Evolutionary conservation across 495 filamentous ascomycete species (phyloP), one percentile per base, ranked within the genome.

Genomic region (Extremus antarcticus): DNA sequence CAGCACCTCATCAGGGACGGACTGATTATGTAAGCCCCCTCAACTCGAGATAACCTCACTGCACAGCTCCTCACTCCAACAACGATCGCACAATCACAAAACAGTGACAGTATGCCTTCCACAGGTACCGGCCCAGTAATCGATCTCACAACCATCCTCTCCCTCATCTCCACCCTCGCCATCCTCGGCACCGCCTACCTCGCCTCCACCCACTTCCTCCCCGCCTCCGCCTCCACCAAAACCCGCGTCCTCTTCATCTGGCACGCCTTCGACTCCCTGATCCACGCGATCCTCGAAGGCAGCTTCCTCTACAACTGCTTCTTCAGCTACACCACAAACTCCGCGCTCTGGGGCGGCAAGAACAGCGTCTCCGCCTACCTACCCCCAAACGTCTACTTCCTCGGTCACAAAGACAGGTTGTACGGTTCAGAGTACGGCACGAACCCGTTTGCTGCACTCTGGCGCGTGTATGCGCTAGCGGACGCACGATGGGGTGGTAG

Each of bases 381-480:
- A 43, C 65, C 68, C 15, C 70, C 72, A 0, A 77, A 74, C 16
- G 73, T 72, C 49, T 66, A 70, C 49, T 84, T 81, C 66, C 68
- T 85, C 0, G 74, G 73, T 15, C 60, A 67, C 2, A 55, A 64
- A 9, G 77, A 81, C 52, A 73, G 80, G 29, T 62, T 84, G 53
- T 94, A 91, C 62, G 91, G 91, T 23, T 76, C 84, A 8, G 76
- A 77, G 24, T 86, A 89, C 63, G 85, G 81, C 1, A 73, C 74
- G 3, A 72, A 75, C n/a, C 78, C 81, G 43, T 74, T 82, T 51
- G 82, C 82, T 8, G 73, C 76, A 45, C 70, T 95, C 50, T 96
- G 91, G 91, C 85, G 88, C 76, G 89, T 94, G 65, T 97, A 97
- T 68, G 90, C 85, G 16, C 82, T 85, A 70, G 91, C 91, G 1